Base-by-base conservation (phyloP, 1,139 yeast genomes). In the Debaryomyces nepalensis region DNA sequence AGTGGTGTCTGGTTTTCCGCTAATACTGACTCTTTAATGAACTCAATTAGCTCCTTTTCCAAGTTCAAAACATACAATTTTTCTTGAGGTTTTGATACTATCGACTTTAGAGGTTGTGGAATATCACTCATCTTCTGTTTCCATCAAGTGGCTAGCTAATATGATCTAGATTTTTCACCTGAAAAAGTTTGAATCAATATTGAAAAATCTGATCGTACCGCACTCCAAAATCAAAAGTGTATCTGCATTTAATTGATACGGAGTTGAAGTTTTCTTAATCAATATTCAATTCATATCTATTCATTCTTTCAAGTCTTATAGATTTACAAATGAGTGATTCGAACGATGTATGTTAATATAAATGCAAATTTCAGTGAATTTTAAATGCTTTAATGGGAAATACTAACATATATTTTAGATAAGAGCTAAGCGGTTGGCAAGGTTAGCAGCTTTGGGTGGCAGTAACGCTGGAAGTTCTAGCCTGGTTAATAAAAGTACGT, bases 391-490 rank as follows among this genome's bases (percentile, higher is more conserved):
- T 14, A 37, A 10, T 21, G 14, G 8, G 11, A 10, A 20, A 14
- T 53, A 59, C 65, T 54, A 62, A 61, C 51, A 37, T n/a, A 12
- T 5, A 43, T 47, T 21, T 59, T 8, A 77, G 71, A 76, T 79
- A 21, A 71, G 85, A 53, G 82, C 82, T 31, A 79, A 77, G 53
- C 59, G 85, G 37, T 62, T 80, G 52, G 84, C 83, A n/a, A 73
- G 69, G 47, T 59, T 79, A 43, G 72, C 70, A 4, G 64, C 66
- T 26, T 23, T 51, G 20, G 49, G 49, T 14, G 48, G 49, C n/a
- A 31, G 22, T 11, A 30, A 39, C 11, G 7, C 24, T 4, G 19
- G 16, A 7, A 32, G 42, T n/a, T 24, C 34, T 19, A 22, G 31
- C 21, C 32, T 29, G 12, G 12, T 33, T 14, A 23, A 31, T 29